These are phyloP conservation scores for Talaromyces amestolkiae DNA, from an alignment of 2,329 filamentous ascomycete genomes.

Conservation along the genomic window DNA sequence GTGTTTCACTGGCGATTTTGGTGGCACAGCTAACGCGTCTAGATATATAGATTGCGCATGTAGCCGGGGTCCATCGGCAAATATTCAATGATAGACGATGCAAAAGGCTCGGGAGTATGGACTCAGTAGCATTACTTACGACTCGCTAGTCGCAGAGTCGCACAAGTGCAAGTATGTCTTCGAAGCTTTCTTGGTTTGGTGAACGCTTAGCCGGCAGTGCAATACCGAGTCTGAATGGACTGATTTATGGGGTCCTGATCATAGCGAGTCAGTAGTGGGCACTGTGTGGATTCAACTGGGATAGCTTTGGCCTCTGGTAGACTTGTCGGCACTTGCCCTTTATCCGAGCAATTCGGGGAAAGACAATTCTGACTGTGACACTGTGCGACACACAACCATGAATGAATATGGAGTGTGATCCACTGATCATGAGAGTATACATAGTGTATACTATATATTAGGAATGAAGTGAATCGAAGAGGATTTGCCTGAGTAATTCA, in stretches of 20 bases:
- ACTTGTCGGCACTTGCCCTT: background rate
- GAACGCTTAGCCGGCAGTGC: background rate
- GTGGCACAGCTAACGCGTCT: background rate
- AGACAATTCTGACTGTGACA: background rate
- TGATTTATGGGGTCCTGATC: background rate
- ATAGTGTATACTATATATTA: background rate
- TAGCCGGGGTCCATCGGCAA: background rate
- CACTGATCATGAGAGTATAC: background rate
- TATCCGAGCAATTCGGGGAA: background rate
- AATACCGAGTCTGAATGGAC: background rate
- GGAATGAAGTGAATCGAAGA: background rate
- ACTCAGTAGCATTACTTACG: background rate
- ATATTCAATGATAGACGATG: background rate
- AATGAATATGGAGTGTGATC: background rate
- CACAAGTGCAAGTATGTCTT: background rate
- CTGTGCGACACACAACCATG: background rate
- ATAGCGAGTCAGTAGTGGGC: background rate
- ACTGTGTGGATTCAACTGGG: background rate
- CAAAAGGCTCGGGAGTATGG: background rate
- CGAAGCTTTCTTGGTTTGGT: background rate
- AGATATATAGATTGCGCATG: background rate
- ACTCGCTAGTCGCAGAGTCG: background rate
- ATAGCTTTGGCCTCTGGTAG: background rate
- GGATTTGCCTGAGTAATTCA: background rate
- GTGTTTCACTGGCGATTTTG: background rate